phyloP scores from a whole-genome alignment of 352 stramenopile species.

The Phytophthora agathidicida region DNA sequence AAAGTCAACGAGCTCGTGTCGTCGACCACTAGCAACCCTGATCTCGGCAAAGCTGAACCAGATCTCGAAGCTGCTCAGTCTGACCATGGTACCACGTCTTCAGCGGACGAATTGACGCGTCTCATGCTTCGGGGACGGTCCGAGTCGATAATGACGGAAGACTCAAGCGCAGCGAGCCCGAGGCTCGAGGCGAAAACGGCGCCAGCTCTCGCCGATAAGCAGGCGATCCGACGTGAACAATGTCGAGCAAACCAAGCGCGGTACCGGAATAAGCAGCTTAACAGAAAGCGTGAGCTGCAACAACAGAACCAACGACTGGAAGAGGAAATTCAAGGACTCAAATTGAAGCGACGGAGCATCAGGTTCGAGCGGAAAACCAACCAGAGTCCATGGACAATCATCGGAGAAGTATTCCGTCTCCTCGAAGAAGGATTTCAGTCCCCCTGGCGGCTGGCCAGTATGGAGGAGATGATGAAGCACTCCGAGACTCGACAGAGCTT shows the following conservation, averaged over 20 bases:
- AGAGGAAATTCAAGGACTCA: conserved; percentile 18
- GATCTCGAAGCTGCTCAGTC: conserved; percentile 5
- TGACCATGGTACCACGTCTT: neutral
- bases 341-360: conserved; percentile 6
- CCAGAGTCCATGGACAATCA: conserved; percentile 21
- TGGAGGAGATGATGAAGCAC: conserved; percentile 16
- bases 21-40: conserved; percentile 4
- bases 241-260: conserved; percentile 29
- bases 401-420: conserved; percentile 21
- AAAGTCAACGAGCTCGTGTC: conserved; percentile 16
- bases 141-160: conserved; percentile 10
- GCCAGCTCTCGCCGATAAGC: conserved; percentile 6
- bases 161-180: conserved; percentile 4
- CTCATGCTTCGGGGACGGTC: conserved; percentile 13
- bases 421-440: conserved; percentile 21
- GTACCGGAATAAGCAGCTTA: conserved; percentile 25
- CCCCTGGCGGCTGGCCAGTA: conserved; percentile 11
- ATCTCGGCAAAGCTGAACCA: too few relatives aligned
- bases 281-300: conserved; percentile 7
- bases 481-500: conserved; percentile 1
- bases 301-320: conserved; percentile 8
- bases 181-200: conserved; percentile 11
- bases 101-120: conserved; percentile 13
- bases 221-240: conserved; percentile 23
- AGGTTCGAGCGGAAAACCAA: conserved; percentile 7